Evolutionary conservation across 129 eudicot genomes (phyloP), one percentile per base, ranked within the genome.

Genomic region (Pseudognaphalium luteoalbum): DNA sequence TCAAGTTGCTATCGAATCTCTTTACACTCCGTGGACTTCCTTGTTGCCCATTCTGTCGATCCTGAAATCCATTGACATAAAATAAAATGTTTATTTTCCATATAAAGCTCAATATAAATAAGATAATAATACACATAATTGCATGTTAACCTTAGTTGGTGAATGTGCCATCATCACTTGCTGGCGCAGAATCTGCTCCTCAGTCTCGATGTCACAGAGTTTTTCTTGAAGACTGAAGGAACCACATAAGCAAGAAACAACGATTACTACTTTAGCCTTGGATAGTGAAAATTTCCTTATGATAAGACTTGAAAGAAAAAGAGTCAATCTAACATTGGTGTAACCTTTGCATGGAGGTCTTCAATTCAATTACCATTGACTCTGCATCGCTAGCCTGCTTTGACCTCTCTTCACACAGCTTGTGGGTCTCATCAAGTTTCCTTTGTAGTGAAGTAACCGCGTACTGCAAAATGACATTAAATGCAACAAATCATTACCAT

Each of bases 281-380:
- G 75, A 73, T 73, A 21, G 25, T 76, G 21, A 73, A 62, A 47
- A 47, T 5, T 33, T 72, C 28, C 37, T 66, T 33, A n/a, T 14
- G 29, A n/a, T n/a, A 21, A 32, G 72, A 75, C 29, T 61, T 70
- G 59, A 65, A 66, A 62, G 19, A 72, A 52, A 69, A 63, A 70
- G 51, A 51, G 77, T 75, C 60, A 62, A 81, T 70, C 71, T 70
- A 71, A 67, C 71, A 25, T 60, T 56, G 71, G 30, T 34, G 74
- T 70, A 76, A 92, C 98, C 98, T 89, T 70, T 92, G 93, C 90
- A 82, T 84, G 58, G 78, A 44, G 52, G 87, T 87, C 93, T 90
- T 92, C 81, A 89, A 68, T 82, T 88, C 84, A 76, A 92, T 84
- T 33, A 87, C 86, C 88, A 83, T 82, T 29, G 89, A 56, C 81